Conservation (phyloP, 208 protist genomes). For the Leishmania tarentolae region DNA sequence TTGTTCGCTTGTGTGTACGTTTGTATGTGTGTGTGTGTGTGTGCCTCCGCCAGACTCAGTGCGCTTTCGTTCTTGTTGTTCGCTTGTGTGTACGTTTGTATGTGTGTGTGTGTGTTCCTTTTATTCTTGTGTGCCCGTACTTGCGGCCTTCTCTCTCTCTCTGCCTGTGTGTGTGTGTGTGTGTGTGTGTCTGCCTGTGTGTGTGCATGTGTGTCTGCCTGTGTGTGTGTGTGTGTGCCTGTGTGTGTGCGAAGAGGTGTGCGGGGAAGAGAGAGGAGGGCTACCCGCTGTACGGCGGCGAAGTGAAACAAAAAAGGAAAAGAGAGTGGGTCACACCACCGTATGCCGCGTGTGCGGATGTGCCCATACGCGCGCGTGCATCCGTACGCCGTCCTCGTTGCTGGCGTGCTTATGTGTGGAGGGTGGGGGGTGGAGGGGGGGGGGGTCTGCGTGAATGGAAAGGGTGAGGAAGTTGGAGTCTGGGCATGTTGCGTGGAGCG, state of each 20-base stretch:
- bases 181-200: too few species aligned
- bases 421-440: too few species aligned
- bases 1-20: conserved; percentile 5
- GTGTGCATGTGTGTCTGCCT: too few species aligned
- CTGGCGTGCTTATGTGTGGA: neutral
- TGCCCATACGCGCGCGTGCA: neutral
- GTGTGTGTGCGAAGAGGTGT: neutral
- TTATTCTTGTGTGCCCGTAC: neutral
- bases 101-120: neutral
- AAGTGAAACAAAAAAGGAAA: neutral
- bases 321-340: neutral
- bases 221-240: neutral
- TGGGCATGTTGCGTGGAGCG: neutral
- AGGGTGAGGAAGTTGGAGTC: neutral
- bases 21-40: conserved; percentile 6
- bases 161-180: too few species aligned
- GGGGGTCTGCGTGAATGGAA: neutral
- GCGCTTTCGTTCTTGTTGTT: conserved; percentile 3
- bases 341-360: neutral
- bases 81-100: conserved; percentile 5
- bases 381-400: neutral
- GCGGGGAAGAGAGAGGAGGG: neutral
- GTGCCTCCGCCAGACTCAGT: neutral
- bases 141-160: too few species aligned
- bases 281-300: neutral